A percentile compares a stretch with the other conserved stretches of the same genome.
phyloP scores from a whole-genome alignment of 331 rosid species.

The Phaseolus coccineus region DNA sequence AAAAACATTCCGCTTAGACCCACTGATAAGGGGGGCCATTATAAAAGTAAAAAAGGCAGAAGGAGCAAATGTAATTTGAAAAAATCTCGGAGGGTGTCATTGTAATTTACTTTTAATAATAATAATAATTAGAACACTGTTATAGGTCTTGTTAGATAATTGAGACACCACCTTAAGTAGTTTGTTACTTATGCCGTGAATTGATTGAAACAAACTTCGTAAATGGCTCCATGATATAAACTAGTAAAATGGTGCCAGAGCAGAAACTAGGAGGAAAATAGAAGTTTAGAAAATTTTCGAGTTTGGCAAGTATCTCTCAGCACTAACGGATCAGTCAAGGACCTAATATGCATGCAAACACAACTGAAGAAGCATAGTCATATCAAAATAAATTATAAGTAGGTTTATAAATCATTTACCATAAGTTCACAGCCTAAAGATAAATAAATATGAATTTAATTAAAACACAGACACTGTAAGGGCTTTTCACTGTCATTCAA shows the following conservation, averaged over 20 bases:
- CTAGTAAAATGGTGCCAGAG: slow-evolving; percentile 5
- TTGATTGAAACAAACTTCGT: not conserved
- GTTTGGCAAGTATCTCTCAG: slow-evolving; percentile 1
- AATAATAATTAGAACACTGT: not conserved
- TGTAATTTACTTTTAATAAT: not conserved
- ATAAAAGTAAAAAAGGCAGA: no score
- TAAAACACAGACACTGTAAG: not conserved
- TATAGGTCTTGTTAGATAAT: slow-evolving; percentile 1
- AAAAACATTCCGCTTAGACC: no score
- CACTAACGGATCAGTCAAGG: slow-evolving; percentile 20
- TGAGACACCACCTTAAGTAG: slow-evolving; percentile 20
- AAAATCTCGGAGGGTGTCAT: no score
- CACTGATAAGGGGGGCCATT: no score
- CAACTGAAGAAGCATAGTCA: slow-evolving; percentile 24
- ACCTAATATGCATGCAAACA: slow-evolving; percentile 31
- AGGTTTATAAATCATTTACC: slow-evolving; percentile 22
- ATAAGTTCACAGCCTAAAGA: not conserved
- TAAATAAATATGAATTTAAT: not conserved
- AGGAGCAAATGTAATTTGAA: no score
- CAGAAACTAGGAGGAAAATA: not conserved
- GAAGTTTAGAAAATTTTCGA: not conserved
- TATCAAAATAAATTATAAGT: not conserved
- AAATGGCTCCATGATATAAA: slow-evolving; percentile 4
- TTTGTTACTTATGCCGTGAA: not conserved
- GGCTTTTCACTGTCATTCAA: not conserved